These are phyloP conservation scores for Leishmania tropica DNA, from an alignment of 208 protist genomes.

Conservation along the genomic window DNA sequence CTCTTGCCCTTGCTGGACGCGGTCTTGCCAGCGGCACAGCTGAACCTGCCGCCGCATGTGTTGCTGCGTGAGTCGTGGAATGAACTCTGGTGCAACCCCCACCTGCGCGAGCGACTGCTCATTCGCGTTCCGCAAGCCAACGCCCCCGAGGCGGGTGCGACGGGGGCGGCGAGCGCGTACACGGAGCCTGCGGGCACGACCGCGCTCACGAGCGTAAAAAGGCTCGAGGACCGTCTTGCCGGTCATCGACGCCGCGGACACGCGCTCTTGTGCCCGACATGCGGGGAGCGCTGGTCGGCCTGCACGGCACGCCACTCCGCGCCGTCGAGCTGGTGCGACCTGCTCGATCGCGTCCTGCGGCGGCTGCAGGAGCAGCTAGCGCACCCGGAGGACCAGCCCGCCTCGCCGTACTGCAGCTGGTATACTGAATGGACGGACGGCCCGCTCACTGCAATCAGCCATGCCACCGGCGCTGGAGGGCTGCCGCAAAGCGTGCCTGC, in stretches of 20 bases:
- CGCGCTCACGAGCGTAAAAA: constrained; percentile 12
- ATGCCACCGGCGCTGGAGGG: background rate
- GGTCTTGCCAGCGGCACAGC: constrained; percentile 28
- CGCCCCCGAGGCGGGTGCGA: background rate
- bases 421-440: constrained; percentile 42
- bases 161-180: constrained; percentile 6
- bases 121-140: constrained; percentile 19
- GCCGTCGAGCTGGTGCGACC: constrained; percentile 58
- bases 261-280: constrained; percentile 64
- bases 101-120: constrained; percentile 31
- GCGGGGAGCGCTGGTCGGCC: constrained; percentile 55
- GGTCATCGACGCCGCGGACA: constrained; percentile 5
- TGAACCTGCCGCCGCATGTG: constrained; percentile 36
- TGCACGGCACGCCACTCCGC: constrained; percentile 53
- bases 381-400: background rate
- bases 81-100: constrained; percentile 52
- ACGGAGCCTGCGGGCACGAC: constrained; percentile 17
- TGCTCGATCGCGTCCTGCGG: constrained; percentile 61
- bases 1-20: constrained; percentile 38
- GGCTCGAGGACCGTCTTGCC: constrained; percentile 13
- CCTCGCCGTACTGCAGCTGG: constrained; percentile 73
- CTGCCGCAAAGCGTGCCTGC: background rate
- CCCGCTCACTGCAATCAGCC: background rate
- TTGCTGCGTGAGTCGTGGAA: constrained; percentile 76
- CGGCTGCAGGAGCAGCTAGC: constrained; percentile 20